Evolutionary conservation across 441 rosid species (phyloP).

Genomic region (Pelargonium myrrhifolium): DNA sequence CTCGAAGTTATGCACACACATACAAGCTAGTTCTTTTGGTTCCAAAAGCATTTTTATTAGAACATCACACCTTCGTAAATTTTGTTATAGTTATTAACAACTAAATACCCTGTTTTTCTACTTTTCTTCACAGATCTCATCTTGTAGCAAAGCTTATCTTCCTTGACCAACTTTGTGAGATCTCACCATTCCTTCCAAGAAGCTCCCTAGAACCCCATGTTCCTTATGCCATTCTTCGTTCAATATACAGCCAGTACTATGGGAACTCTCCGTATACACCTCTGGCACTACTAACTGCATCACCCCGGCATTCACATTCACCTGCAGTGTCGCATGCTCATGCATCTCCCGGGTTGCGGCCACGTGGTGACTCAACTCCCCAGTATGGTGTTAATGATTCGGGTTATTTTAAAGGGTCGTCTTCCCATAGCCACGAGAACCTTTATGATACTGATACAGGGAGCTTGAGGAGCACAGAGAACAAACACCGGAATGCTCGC

Average conservation of each 20-base stretch:
- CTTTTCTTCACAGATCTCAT: constrained; percentile 56
- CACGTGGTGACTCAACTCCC: constrained; percentile 75
- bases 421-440: constrained; percentile 64
- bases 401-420: constrained; percentile 69
- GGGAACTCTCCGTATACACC: constrained; percentile 67
- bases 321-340: constrained; percentile 72
- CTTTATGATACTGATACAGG: constrained; percentile 43
- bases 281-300: constrained; percentile 41
- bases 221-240: constrained; percentile 79
- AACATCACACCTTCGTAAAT: background rate
- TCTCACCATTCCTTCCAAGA: constrained; percentile 85
- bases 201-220: constrained; percentile 78
- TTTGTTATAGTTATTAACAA: too few species aligned
- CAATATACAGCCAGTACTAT: constrained; percentile 86
- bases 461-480: constrained; percentile 37
- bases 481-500: constrained; percentile 53
- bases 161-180: constrained; percentile 92
- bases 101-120: background rate
- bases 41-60: background rate
- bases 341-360: constrained; percentile 61
- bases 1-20: background rate
- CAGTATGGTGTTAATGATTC: constrained; percentile 53
- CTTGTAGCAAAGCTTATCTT: constrained; percentile 89
- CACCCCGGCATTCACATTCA: constrained; percentile 77
- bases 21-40: background rate